Conservation (phyloP, 2,329 filamentous ascomycete genomes). For the Metarhizium robertsii region DNA sequence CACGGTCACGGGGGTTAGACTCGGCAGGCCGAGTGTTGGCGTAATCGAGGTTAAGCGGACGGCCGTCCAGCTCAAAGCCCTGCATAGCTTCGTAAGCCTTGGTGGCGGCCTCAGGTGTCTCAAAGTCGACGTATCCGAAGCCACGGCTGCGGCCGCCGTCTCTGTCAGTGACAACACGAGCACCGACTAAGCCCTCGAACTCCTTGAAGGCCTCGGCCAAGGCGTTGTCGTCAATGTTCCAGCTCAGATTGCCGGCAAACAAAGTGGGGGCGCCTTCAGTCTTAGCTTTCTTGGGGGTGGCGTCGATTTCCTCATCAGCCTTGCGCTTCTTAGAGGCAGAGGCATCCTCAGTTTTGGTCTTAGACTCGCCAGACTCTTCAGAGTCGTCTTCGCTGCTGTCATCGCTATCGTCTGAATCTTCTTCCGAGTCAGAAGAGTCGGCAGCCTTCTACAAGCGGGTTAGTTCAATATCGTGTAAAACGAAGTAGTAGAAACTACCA, state of each 20-base stretch:
- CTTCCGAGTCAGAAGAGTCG: conserved; percentile 3
- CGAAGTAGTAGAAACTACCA: conserved; percentile 6
- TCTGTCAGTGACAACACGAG: conserved; percentile 77
- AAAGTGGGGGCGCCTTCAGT: conserved; percentile 53
- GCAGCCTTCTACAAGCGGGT: neutral
- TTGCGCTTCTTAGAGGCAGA: conserved; percentile 38
- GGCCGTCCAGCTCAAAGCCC: conserved; percentile 63
- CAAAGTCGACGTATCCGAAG: conserved; percentile 90
- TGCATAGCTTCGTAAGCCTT: conserved; percentile 69
- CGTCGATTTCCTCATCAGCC: conserved; percentile 38
- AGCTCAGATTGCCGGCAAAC: conserved; percentile 84
- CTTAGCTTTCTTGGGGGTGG: conserved; percentile 60
- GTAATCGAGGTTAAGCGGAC: conserved; percentile 70
- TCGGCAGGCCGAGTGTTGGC: conserved; percentile 56
- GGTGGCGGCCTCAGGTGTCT: conserved; percentile 54
- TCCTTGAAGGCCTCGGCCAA: conserved; percentile 73
- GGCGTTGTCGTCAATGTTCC: conserved; percentile 79
- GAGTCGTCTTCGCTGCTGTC: conserved; percentile 25
- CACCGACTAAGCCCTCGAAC: conserved; percentile 62
- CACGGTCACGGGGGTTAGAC: conserved; percentile 43
- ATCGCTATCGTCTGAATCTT: conserved; percentile 22
- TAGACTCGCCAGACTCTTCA: conserved; percentile 23
- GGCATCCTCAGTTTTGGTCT: conserved; percentile 23
- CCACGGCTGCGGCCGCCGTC: conserved; percentile 76
- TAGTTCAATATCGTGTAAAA: neutral